These are phyloP conservation scores for Imleria badia DNA, from an alignment of 768 basidiomycete species.

Conservation along the genomic window DNA sequence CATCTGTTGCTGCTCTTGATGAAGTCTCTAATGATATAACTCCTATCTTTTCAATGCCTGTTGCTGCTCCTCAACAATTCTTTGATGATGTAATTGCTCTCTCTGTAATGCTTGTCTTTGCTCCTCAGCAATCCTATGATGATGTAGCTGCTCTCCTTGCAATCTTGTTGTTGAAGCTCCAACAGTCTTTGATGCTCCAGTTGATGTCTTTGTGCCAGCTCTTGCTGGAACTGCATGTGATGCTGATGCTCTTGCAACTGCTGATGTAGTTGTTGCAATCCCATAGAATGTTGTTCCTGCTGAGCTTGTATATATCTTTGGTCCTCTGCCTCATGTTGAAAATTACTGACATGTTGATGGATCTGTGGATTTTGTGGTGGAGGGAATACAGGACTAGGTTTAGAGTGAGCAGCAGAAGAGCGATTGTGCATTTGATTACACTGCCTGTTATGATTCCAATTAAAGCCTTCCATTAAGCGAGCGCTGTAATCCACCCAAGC, in stretches of 20 bases:
- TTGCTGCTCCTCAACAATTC: background rate
- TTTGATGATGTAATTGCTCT: too few relatives aligned
- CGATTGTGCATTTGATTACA: background rate
- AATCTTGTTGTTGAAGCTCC: background rate
- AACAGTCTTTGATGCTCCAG: background rate
- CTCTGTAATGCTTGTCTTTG: too few relatives aligned
- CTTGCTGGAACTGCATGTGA: background rate
- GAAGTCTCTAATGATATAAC: background rate
- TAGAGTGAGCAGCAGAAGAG: background rate
- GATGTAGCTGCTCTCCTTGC: background rate
- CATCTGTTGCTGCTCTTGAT: too few relatives aligned
- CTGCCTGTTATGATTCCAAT: background rate
- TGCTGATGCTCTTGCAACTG: background rate
- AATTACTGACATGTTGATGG: background rate
- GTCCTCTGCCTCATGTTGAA: background rate
- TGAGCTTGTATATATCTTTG: background rate
- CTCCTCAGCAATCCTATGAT: too few relatives aligned
- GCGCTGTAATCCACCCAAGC: too few relatives aligned
- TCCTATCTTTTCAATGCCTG: background rate
- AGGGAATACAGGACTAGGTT: too few relatives aligned
- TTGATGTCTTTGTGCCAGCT: background rate
- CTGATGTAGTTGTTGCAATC: too few relatives aligned
- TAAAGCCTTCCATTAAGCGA: too few relatives aligned
- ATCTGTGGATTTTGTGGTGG: too few relatives aligned
- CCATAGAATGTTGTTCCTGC: background rate